Conservation (phyloP, 2,329 filamentous ascomycete genomes). For the Diaporthe capsici region DNA sequence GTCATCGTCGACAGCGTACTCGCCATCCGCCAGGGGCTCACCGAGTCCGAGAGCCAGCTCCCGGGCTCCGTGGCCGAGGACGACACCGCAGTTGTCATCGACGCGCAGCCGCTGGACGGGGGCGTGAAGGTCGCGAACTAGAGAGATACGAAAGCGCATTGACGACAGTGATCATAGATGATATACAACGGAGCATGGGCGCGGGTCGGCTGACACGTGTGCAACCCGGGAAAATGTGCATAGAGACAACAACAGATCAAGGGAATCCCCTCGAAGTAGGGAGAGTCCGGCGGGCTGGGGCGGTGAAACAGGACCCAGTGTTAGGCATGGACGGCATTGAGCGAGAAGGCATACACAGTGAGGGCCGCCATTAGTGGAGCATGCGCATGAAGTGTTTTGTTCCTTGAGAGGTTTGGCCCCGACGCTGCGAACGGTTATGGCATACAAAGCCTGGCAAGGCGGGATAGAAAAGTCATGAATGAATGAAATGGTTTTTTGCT, state of each 20-base stretch:
- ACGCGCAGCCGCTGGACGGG: conserved; percentile 15
- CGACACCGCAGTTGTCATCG: conserved; percentile 14
- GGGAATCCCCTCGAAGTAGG: neutral
- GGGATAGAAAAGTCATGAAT: conserved; percentile 17
- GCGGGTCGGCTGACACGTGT: neutral
- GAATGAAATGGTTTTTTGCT: neutral
- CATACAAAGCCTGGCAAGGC: neutral
- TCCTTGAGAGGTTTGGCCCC: neutral
- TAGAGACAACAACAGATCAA: conserved; percentile 10
- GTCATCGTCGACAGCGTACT: conserved; percentile 97
- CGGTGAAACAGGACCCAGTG: conserved; percentile 22
- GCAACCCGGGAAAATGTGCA: neutral
- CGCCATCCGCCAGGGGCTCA: conserved; percentile 91
- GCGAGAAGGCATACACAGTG: neutral
- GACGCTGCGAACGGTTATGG: neutral
- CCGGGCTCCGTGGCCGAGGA: conserved; percentile 13
- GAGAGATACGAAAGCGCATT: neutral
- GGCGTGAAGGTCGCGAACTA: conserved; percentile 37
- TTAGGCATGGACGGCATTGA: neutral
- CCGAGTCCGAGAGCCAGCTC: conserved; percentile 53
- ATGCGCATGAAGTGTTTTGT: neutral
- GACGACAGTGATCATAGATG: conserved; percentile 6
- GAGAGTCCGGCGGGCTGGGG: neutral
- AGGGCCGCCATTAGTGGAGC: neutral
- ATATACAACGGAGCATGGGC: neutral